These are phyloP conservation scores for Penicillium soppii DNA, from an alignment of 495 filamentous ascomycete species.

Conservation along the genomic window DNA sequence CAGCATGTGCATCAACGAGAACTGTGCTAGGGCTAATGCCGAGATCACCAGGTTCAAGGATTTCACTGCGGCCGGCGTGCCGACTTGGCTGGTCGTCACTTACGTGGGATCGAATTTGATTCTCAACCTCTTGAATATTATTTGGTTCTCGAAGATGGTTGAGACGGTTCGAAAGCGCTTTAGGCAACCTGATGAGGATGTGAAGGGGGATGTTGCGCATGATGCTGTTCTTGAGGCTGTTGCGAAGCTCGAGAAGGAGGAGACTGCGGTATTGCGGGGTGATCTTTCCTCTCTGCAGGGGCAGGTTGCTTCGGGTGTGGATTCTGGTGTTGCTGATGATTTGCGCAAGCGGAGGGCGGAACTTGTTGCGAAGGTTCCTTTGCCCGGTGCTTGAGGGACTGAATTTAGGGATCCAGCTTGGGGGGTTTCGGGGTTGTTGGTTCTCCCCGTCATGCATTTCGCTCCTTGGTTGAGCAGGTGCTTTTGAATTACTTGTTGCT, in stretches of 20 bases:
- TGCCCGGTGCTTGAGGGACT: conserved; percentile 12
- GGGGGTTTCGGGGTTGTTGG: not conserved
- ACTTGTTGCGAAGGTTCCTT: conserved; percentile 19
- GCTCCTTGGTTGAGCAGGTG: not conserved
- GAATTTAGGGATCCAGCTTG: not conserved
- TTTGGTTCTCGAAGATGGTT: conserved; percentile 98
- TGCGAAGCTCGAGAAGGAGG: conserved; percentile 33
- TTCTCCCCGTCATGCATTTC: not conserved
- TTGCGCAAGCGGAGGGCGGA: conserved; percentile 30
- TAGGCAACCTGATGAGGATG: conserved; percentile 35
- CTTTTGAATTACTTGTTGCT: not conserved
- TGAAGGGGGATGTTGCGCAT: conserved; percentile 29
- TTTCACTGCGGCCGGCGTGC: conserved; percentile 51
- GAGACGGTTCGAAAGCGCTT: conserved; percentile 87
- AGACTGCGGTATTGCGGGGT: conserved; percentile 29
- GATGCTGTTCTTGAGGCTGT: conserved; percentile 41
- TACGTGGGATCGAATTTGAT: conserved; percentile 78
- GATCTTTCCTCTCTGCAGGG: conserved; percentile 20
- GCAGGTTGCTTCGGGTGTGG: conserved; percentile 27
- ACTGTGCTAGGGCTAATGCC: conserved; percentile 34
- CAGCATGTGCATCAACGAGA: conserved; percentile 32
- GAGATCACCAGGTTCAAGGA: conserved; percentile 55
- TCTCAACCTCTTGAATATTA: conserved; percentile 86
- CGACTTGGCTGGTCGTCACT: conserved; percentile 73
- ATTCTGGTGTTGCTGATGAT: conserved; percentile 24